Conservation (phyloP, 2,329 filamentous ascomycete genomes). For the Rhytidhysteron rufulum region DNA sequence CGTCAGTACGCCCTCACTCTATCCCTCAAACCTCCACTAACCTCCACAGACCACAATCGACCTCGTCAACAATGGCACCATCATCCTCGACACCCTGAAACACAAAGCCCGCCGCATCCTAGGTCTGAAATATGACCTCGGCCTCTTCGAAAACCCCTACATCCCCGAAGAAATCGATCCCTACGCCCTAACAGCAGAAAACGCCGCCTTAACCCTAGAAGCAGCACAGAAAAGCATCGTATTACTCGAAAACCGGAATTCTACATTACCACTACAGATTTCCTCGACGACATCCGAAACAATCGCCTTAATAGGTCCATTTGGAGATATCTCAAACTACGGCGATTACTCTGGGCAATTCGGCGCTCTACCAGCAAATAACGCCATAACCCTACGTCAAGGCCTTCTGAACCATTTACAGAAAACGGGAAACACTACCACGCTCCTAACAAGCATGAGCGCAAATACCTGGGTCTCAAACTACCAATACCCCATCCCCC, state of each 20-base stretch:
- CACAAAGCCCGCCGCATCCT: conserved; percentile 37
- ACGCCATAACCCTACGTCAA: conserved; percentile 39
- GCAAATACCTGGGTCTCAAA: conserved; percentile 45
- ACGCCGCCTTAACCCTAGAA: conserved; percentile 38
- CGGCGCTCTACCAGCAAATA: conserved; percentile 38
- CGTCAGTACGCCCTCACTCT: neutral
- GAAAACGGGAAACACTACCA: conserved; percentile 16
- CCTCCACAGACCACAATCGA: conserved; percentile 23
- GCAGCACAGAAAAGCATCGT: conserved; percentile 44
- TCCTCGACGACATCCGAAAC: conserved; percentile 24
- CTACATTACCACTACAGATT: conserved; percentile 35
- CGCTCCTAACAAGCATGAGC: conserved; percentile 42
- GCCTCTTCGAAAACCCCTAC: conserved; percentile 39
- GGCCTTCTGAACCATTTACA: conserved; percentile 29
- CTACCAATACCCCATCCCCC: conserved; percentile 41
- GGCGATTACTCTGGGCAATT: conserved; percentile 44
- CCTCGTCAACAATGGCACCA: conserved; percentile 34
- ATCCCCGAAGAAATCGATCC: conserved; percentile 34
- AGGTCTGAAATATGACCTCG: conserved; percentile 43
- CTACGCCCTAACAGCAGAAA: conserved; percentile 29
- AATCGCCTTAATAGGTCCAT: conserved; percentile 42
- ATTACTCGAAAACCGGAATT: conserved; percentile 41
- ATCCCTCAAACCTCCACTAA: neutral
- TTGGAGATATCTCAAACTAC: conserved; percentile 41
- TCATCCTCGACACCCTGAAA: conserved; percentile 33